Evolutionary conservation across 306 rosid species (phyloP).

Genomic region (Begonia peltatifolia): DNA sequence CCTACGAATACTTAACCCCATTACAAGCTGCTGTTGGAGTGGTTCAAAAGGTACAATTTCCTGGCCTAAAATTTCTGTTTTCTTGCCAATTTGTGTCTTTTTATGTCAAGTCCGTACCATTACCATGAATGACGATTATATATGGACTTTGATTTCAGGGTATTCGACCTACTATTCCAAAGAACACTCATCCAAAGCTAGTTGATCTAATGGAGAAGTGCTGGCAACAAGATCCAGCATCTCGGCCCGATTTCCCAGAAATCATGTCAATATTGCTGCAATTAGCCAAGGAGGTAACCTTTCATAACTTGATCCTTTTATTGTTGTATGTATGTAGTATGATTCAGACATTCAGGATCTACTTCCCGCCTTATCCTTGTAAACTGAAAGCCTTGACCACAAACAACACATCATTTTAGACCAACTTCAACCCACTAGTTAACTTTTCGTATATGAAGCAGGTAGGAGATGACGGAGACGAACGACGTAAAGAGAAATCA

Average conservation of each 20-base stretch:
- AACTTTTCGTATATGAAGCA: constrained; percentile 15
- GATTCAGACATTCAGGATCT: too few relatives aligned
- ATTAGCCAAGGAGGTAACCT: constrained; percentile 50
- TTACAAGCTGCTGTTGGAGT: constrained; percentile 98
- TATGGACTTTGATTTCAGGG: constrained; percentile 34
- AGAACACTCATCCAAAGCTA: constrained; percentile 68
- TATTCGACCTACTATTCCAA: constrained; percentile 76
- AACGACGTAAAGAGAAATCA: constrained; percentile 36
- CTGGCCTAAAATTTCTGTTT: constrained; percentile 2
- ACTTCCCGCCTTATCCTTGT: too few relatives aligned
- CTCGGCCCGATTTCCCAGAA: constrained; percentile 73
- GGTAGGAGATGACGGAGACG: constrained; percentile 68
- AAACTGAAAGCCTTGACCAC: too few relatives aligned
- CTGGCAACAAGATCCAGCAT: constrained; percentile 83
- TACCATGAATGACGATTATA: not conserved
- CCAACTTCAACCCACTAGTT: not conserved
- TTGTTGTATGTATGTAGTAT: not conserved
- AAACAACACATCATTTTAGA: not conserved
- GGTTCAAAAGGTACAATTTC: constrained; percentile 55
- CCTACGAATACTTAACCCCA: constrained; percentile 82
- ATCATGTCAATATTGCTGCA: constrained; percentile 59
- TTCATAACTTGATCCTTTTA: not conserved
- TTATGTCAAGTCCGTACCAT: too few relatives aligned
- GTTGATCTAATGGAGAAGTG: constrained; percentile 67
- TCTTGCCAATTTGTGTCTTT: too few relatives aligned